A percentile compares a stretch with the other conserved stretches of the same genome.
Evolutionary conservation across 164 flowering plant genomes (phyloP).

Genomic region (Warburgia ugandensis): DNA sequence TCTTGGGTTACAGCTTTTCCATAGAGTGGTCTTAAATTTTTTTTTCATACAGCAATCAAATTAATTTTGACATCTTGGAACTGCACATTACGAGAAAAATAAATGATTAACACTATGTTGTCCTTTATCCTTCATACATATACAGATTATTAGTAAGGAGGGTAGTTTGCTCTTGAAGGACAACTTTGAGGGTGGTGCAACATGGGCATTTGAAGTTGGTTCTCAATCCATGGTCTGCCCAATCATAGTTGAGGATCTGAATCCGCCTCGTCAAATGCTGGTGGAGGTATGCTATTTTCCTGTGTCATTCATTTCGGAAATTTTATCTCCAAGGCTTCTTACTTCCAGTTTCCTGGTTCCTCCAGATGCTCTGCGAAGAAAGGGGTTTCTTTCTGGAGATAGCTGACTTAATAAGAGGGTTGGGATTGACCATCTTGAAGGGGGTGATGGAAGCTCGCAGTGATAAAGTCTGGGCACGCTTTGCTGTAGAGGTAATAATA

Average conservation of each 20-base stretch:
- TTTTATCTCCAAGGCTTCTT: neutral
- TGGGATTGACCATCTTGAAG: conserved; percentile 84
- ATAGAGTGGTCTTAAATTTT: too few relatives aligned
- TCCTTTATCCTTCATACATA: neutral
- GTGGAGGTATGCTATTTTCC: conserved; percentile 57
- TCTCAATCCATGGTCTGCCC: conserved; percentile 86
- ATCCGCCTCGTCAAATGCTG: conserved; percentile 86
- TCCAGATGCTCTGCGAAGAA: conserved; percentile 84
- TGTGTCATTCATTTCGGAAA: neutral
- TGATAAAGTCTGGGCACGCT: conserved; percentile 80
- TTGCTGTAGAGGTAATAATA: conserved; percentile 67
- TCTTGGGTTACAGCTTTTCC: too few relatives aligned
- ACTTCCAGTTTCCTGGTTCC: neutral
- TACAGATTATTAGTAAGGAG: conserved; percentile 59
- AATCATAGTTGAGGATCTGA: conserved; percentile 84
- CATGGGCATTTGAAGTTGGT: conserved; percentile 96
- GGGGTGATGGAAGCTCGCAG: conserved; percentile 75
- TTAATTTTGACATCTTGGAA: too few relatives aligned
- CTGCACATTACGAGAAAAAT: too few relatives aligned
- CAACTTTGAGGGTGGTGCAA: conserved; percentile 79
- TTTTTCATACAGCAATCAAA: too few relatives aligned
- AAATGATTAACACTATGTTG: neutral
- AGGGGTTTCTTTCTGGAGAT: conserved; percentile 79
- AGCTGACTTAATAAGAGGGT: conserved; percentile 66
- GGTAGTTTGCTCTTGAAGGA: conserved; percentile 59